Conservation (phyloP, 2,329 filamentous ascomycete genomes). For the Lasiodiplodia sp. region DNA sequence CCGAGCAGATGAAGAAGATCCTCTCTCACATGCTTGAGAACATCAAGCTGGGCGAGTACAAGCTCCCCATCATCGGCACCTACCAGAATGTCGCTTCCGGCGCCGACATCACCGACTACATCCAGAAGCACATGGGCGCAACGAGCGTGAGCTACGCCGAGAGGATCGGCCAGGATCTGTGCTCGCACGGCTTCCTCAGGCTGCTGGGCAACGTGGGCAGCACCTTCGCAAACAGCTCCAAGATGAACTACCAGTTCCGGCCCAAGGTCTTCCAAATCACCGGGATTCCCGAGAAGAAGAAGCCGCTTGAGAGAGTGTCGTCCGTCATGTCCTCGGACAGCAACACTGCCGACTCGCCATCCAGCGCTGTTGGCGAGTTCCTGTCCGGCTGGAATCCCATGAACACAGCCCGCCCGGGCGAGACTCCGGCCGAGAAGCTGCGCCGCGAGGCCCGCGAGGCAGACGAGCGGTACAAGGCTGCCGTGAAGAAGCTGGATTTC, state of each 20-base stretch:
- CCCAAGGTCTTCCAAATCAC: conserved; percentile 88
- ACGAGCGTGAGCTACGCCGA: conserved; percentile 90
- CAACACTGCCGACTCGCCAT: conserved; percentile 76
- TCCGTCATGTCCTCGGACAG: conserved; percentile 66
- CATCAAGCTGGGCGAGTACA: conserved; percentile 87
- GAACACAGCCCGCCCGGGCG: conserved; percentile 89
- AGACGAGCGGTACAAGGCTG: conserved; percentile 91
- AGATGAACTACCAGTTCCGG: conserved; percentile 97
- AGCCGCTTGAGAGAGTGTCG: conserved; percentile 73
- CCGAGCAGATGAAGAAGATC: conserved; percentile 90
- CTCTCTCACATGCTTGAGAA: conserved; percentile 84
- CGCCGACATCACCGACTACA: conserved; percentile 93
- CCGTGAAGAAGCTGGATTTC: conserved; percentile 85
- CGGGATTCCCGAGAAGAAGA: conserved; percentile 88
- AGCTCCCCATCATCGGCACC: conserved; percentile 92
- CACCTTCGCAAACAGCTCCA: conserved; percentile 96
- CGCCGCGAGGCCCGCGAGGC: conserved; percentile 88
- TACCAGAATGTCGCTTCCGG: conserved; percentile 93
- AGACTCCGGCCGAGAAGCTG: conserved; percentile 85
- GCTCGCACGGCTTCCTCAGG: conserved; percentile 83
- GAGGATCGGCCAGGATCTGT: conserved; percentile 91
- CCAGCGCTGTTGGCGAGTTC: conserved; percentile 86
- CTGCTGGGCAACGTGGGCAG: conserved; percentile 94
- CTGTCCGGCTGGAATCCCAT: conserved; percentile 92
- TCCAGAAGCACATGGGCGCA: conserved; percentile 86